These are phyloP conservation scores for Saccharomyces hybrid DNA, from an alignment of 1,139 yeast species.

Conservation along the genomic window DNA sequence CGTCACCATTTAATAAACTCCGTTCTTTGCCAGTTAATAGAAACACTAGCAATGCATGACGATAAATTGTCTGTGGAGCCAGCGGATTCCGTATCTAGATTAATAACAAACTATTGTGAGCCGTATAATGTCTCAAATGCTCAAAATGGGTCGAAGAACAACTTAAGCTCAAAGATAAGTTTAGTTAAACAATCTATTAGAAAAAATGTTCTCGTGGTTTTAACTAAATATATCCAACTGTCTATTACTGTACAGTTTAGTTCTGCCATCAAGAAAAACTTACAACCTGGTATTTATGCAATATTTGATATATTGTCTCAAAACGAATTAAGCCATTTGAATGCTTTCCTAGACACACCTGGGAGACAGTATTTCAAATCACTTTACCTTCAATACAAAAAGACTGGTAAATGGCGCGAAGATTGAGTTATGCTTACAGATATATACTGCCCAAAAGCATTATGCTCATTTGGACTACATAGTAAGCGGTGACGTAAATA, in stretches of 20 bases:
- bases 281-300: constrained; percentile 52
- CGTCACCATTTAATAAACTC: constrained; percentile 62
- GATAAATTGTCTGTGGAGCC: constrained; percentile 13
- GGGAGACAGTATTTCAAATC: constrained; percentile 63
- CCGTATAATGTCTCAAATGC: constrained; percentile 37
- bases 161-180: constrained; percentile 50
- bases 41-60: constrained; percentile 34
- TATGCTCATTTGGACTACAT: background rate
- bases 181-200: constrained; percentile 53
- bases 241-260: constrained; percentile 47
- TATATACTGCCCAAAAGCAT: background rate
- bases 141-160: constrained; percentile 23
- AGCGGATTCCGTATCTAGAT: constrained; percentile 48
- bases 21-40: constrained; percentile 44
- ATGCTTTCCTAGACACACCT: constrained; percentile 59
- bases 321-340: constrained; percentile 58
- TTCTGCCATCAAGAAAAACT: constrained; percentile 41
- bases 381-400: constrained; percentile 64
- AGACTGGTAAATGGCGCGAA: constrained; percentile 78
- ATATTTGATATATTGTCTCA: constrained; percentile 65
- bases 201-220: constrained; percentile 53
- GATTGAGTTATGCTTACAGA: constrained; percentile 25
- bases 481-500: background rate
- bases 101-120: constrained; percentile 65
- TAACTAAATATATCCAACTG: constrained; percentile 47